A percentile compares a stretch with the other conserved stretches of the same genome.
These are phyloP conservation scores for Amoebophrya sp. DNA, from an alignment of 169 alveolate species.

Conservation along the genomic window DNA sequence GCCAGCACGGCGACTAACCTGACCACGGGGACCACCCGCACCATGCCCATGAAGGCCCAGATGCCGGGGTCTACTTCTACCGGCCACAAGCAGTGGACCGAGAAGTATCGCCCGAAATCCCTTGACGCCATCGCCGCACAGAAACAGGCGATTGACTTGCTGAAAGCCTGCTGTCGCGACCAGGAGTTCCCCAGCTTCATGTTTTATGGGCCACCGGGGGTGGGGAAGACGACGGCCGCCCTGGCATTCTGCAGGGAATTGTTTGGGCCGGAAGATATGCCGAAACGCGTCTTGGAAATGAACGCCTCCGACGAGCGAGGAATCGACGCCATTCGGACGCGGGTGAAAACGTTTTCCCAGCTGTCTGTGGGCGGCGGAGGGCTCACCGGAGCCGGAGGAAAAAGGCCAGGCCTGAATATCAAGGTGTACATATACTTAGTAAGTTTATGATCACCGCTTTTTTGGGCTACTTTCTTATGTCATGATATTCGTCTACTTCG, in stretches of 20 bases:
- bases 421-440: too few species aligned
- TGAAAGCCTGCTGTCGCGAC: neutral
- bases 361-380: too few species aligned
- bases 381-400: too few species aligned
- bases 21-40: too few species aligned
- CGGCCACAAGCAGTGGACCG: neutral
- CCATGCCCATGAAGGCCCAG: too few species aligned
- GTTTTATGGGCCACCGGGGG: conserved; percentile 97
- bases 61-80: too few species aligned
- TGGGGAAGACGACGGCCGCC: conserved; percentile 95
- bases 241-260: conserved; percentile 87
- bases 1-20: too few species aligned
- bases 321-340: conserved; percentile 86
- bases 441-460: too few species aligned
- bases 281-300: conserved; percentile 82
- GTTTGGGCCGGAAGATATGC: conserved; percentile 76
- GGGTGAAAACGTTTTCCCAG: conserved; percentile 86
- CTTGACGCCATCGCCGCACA: neutral
- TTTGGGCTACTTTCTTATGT: too few species aligned
- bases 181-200: conserved; percentile 21
- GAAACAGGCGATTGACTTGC: neutral
- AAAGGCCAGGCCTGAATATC: too few species aligned
- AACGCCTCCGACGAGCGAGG: conserved; percentile 98
- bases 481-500: too few species aligned
- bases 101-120: neutral